Evolutionary conservation across 208 protist genomes (phyloP).

Genomic region (Leishmania aethiopica): DNA sequence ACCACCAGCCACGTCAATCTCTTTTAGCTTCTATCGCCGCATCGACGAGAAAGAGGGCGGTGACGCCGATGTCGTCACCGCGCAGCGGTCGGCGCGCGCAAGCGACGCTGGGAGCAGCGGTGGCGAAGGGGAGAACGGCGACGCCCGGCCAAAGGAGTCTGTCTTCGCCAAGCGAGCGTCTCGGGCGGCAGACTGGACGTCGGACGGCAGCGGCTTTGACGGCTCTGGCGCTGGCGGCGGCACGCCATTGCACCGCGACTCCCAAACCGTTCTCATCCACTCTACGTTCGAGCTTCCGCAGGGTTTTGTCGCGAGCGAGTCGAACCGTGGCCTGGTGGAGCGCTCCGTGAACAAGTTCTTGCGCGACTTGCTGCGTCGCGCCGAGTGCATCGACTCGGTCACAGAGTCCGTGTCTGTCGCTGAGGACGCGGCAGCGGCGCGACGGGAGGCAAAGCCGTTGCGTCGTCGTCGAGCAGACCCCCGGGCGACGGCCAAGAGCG

Average conservation of each 20-base stretch:
- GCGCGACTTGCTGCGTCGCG: constrained; percentile 82
- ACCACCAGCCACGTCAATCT: constrained; percentile 74
- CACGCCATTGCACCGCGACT: background rate
- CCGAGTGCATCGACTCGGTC: constrained; percentile 84
- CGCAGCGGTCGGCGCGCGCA: background rate
- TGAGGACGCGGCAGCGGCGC: constrained; percentile 70
- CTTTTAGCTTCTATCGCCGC: constrained; percentile 85
- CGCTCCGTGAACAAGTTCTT: constrained; percentile 90
- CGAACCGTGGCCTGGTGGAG: constrained; percentile 80
- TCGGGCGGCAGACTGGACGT: constrained; percentile 5
- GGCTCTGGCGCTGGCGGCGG: background rate
- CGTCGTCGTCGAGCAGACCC: constrained; percentile 52
- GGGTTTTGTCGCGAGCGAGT: constrained; percentile 75
- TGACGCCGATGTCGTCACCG: background rate
- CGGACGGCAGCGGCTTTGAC: constrained; percentile 6
- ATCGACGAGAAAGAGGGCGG: constrained; percentile 39
- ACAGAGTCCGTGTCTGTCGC: constrained; percentile 79
- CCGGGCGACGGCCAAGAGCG: constrained; percentile 16
- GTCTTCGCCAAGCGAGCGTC: constrained; percentile 23
- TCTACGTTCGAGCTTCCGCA: constrained; percentile 86
- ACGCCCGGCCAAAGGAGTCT: constrained; percentile 17
- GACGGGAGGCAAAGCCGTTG: constrained; percentile 77
- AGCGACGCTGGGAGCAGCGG: background rate
- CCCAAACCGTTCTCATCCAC: constrained; percentile 33
- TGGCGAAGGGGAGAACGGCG: background rate